Evolutionary conservation across 805 yeast species (phyloP), one percentile per base, ranked within the genome.

Genomic region (Kuraishia molischiana): DNA sequence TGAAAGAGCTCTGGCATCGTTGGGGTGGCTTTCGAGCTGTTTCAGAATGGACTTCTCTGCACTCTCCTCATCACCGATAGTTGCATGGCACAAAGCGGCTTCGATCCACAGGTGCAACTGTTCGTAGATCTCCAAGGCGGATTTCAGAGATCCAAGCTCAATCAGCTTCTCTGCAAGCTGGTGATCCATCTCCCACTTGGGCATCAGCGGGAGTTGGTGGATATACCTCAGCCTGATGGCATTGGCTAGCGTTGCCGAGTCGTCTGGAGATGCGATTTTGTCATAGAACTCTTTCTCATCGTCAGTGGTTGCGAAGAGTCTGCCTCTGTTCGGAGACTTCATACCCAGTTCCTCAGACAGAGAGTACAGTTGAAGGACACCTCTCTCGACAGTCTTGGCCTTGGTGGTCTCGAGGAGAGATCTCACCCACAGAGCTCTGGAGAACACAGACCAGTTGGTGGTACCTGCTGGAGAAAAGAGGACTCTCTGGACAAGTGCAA

Each of bases 381-480:
- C 97, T 54, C 98, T 72, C 60, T 92, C 97, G 19, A 90, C 80
- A 1, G 97, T 90, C 53, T 83, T 79, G 1, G 95, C 77, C 46
- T 77, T 79, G 36, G 70, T 68, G 0, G 95, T 74, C 55, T 92
- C 98, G 28, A 89, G 63, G 17, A 84, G 49, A 5, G 96, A 85
- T 54, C 97, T 74, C 51, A 81, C 84, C 96, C 97, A 92, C 32
- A 92, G 62, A 0, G 95, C 83, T 44, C 89, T 68, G 2, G 89
- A 75, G 50, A 79, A 86, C 3, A 90, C 56, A 1, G 83, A 60
- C 87, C 95, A 87, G 55, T 85, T 82, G 14, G 73, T 69, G 1
- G 61, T 45, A 4, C 62, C 59, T 3, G 53, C 50, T 9, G 69
- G 67, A 35, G 74, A 64, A 56, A 72, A 72, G 17, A 90, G 61